Base-by-base conservation (phyloP, 1,284 basidiomycete species). In the Boletus nobilissimus region DNA sequence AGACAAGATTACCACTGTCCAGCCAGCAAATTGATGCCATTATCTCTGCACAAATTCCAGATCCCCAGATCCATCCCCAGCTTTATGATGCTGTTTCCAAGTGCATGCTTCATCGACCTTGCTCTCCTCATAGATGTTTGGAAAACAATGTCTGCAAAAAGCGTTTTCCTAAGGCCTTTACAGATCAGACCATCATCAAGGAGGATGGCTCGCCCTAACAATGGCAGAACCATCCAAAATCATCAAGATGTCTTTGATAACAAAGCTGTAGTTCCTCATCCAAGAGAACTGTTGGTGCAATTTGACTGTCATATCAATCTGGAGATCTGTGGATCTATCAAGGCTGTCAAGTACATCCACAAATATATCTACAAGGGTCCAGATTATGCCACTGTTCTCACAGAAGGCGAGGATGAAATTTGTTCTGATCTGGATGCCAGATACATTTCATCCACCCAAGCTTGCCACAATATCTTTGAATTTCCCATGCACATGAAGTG, bases 281-380 rank as follows among this genome's bases (percentile, higher is more conserved):
- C 70, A 16, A 79, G 73, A 40, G 38, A 76, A 5, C 43, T 78
- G 3, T n/a, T n/a, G n/a, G n/a, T n/a, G n/a, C n/a, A 84, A 29
- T 89, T 85, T 68, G 64, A 86, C 38, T 90, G 89, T 73, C 90
- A 92, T 77, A 89, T 91, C 76, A 91, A 92, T 77, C 80, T 89
- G 0, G 86, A 88, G 70, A 86, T 70, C 65, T 81, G 77, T 63
- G 79, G 65, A 0, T 81, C 80, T 1, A 78, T 88, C 66, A 82
- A 81, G 38, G 79, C 86, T 2, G 75, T 88, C 77, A 88, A 88
- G 66, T 90, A 89, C 40, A 83, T 88, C 9, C 82, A 85, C 82
- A 89, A 89, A 64, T 89, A 89, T 72, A 84, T 89, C 26, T 85
- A 88, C 78, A 90, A 90, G 76, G 88, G 88, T 16, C 75, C 79